phyloP scores from a whole-genome alignment of 805 yeast species.

The Gaillardinia entomophila region DNA sequence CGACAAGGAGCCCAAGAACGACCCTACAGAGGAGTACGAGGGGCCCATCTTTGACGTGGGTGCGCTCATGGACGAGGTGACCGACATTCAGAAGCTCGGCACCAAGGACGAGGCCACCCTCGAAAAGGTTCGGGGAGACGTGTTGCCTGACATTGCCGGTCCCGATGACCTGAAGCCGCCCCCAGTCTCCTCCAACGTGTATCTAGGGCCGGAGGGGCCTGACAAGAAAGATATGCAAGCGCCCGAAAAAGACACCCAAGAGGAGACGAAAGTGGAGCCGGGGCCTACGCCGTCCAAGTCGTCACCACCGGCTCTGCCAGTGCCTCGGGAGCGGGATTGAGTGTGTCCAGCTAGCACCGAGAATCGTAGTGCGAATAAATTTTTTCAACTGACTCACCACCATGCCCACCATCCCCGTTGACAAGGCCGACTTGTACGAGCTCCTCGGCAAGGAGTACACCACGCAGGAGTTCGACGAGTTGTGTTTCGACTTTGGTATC shows the following conservation, averaged over 20 bases:
- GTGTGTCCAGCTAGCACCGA: too few species aligned
- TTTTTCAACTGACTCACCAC: slow-evolving; percentile 4
- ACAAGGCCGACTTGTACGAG: slow-evolving; percentile 84
- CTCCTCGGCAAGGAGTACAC: slow-evolving; percentile 59
- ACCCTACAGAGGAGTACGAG: neutral
- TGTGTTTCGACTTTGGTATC: slow-evolving; percentile 95
- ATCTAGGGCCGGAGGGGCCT: too few species aligned
- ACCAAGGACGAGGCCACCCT: slow-evolving; percentile 4
- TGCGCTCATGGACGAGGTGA: slow-evolving; percentile 39
- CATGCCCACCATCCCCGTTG: slow-evolving; percentile 97
- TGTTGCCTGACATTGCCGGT: too few species aligned
- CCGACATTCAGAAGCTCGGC: slow-evolving; percentile 37
- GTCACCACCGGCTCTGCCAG: too few species aligned
- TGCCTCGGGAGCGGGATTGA: too few species aligned
- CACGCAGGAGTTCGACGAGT: slow-evolving; percentile 91
- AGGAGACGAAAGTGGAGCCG: too few species aligned
- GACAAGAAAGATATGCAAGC: too few species aligned
- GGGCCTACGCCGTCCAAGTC: too few species aligned
- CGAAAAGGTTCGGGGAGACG: neutral
- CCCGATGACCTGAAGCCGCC: too few species aligned
- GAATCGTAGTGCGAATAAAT: neutral
- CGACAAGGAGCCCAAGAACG: slow-evolving; percentile 4
- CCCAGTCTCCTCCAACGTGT: too few species aligned
- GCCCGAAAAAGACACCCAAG: too few species aligned
- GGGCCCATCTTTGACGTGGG: slow-evolving; percentile 39